Evolutionary conservation across 108 stramenopile species (phyloP), one percentile per base, ranked within the genome.

Genomic region (Craspedostauros australis): DNA sequence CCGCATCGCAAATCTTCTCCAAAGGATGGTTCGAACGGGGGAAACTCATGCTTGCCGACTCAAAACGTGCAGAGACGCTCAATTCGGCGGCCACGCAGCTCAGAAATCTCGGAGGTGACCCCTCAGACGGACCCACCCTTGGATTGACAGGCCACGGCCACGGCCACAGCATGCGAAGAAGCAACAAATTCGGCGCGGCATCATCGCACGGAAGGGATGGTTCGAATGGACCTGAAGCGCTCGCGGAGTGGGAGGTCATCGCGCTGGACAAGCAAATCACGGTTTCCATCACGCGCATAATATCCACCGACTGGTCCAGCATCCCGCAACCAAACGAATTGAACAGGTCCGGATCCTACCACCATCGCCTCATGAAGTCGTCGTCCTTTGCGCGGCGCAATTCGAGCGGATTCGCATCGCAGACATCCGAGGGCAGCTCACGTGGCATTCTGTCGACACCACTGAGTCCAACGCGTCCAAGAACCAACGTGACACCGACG

Each of bases 11-110:
- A 23, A 63, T 94, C 29, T 94, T 94, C 62, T 64, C 72, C 22
- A 55, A 72, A 45, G 87, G 82, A 0, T 94, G 92, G 92, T 80
- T 61, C 39, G 92, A 94, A 42, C 50, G 80, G 18, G 90, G 90
- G 11, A 73, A 67, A 39, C 50, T 53, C 8, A 39, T 88, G n/a
- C 50, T 84, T 15, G 82, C 75, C 9, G 90, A 92, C 62, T 68
- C 78, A 2, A 67, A 75, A 25, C 73, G 86, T 5, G 83, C 70
- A 1, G 73, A 82, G 41, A 86, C 69, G 24, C 62, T 86, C 15
- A 64, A 79, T 38, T 51, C 60, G 12, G 84, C 86, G 22, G 84
- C 82, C 24, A 51, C 57, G 50, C 80, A 84, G 40, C 50, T 86
- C 24, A 59, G 66, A 22, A 70, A 72, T 24, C 50, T 86, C 30